Conservation (phyloP, 2,329 filamentous ascomycete genomes). For the Fragosphaeria purpurea region DNA sequence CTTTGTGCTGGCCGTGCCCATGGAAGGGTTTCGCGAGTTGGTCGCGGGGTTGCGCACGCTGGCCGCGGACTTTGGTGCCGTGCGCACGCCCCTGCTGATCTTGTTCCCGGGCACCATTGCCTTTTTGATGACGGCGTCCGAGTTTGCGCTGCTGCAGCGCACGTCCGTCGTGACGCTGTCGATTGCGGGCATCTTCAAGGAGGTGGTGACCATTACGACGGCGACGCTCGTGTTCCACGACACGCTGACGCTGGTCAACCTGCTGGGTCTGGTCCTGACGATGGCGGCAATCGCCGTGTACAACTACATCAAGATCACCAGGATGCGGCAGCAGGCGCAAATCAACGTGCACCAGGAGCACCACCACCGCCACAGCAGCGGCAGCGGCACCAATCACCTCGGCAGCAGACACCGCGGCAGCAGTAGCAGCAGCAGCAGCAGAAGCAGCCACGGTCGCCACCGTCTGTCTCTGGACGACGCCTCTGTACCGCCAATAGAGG, state of each 20-base stretch:
- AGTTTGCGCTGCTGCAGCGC: slow-evolving; percentile 89
- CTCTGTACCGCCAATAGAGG: background rate
- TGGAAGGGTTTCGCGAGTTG: slow-evolving; percentile 68
- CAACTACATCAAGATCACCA: slow-evolving; percentile 87
- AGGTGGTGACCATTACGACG: slow-evolving; percentile 89
- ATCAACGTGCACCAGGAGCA: slow-evolving; percentile 36
- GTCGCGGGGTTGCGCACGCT: slow-evolving; percentile 55
- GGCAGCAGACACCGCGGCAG: too few relatives aligned
- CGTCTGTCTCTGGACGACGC: background rate
- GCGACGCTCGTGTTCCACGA: slow-evolving; percentile 86
- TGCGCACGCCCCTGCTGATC: slow-evolving; percentile 61
- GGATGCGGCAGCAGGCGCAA: slow-evolving; percentile 73
- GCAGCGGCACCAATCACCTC: too few relatives aligned
- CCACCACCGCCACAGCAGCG: slow-evolving; percentile 17
- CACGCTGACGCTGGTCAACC: slow-evolving; percentile 74
- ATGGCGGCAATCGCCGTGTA: slow-evolving; percentile 79
- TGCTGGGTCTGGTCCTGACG: slow-evolving; percentile 79
- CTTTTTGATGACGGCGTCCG: slow-evolving; percentile 92
- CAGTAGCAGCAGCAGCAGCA: background rate
- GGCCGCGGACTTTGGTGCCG: slow-evolving; percentile 53
- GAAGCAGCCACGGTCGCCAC: slow-evolving; percentile 23
- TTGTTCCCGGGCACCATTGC: slow-evolving; percentile 85
- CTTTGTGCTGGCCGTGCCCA: slow-evolving; percentile 68
- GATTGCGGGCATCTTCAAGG: slow-evolving; percentile 97
- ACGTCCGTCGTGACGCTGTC: slow-evolving; percentile 93